Evolutionary conservation across 73 alveolate species (phyloP), one percentile per base, ranked within the genome.

Genomic region (Stentor coeruleus): DNA sequence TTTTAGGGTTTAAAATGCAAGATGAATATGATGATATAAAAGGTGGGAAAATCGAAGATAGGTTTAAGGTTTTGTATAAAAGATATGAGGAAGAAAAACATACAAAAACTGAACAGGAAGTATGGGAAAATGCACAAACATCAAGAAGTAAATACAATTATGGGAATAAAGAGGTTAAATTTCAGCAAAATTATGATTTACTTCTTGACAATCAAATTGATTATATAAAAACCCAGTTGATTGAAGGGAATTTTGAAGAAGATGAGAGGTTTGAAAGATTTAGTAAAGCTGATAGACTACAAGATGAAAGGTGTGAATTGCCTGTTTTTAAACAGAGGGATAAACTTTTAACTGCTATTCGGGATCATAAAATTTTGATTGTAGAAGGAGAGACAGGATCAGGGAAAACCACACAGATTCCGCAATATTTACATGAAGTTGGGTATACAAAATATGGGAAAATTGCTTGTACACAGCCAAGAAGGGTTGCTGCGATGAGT

Each of bases 401-500:
- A 40, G 99, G 99, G 30, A 97, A 97, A 86, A 97, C 99, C 74
- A 97, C 99, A 3, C 92, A 97, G 86, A 83, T 97, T 3, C 98
- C 99, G 2, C 97, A 98, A 89, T 98, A 96, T 87, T 85, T 97
- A 79, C 97, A 96, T 85, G 99, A 98, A 89, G 94, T 91, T 26
- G 99, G 99, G 30, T 98, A 98, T 82, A 92, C 99, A 39, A 91
- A 87, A 81, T 83, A 82, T 55, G 99, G 99, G 79, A 97, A 92
- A 87, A 97, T 98, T 38, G 99, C 99, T 39, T 86, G 99, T 66
- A 98, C 99, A 3, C 97, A 98, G 88, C 99, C 99, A 0, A 88
- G 99, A 81, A 94, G 99, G 86, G 99, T 98, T 2, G 99, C 99
- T 6, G 99, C 99, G 3, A 94, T 98, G 99, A 89, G 99, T 82